A percentile compares a stretch with the other conserved stretches of the same genome.
Evolutionary conservation across 306 rosid genomes (phyloP).

Genomic region (Quercus suber): DNA sequence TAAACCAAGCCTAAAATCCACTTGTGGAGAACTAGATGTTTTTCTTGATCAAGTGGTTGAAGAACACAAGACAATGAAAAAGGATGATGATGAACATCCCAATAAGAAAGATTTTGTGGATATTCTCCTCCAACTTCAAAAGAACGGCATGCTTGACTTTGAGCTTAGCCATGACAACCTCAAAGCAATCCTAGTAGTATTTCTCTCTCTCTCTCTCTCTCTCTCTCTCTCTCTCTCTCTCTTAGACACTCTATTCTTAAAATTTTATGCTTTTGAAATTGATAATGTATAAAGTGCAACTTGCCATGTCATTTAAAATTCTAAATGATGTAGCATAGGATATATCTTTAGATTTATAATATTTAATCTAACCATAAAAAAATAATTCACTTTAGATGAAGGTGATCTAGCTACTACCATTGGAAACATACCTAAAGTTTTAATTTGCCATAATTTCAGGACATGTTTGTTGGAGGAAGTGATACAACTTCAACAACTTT

Average conservation of each 20-base stretch:
- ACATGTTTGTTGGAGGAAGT: conserved; percentile 30
- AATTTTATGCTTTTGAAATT: no score
- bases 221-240: no score
- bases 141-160: background rate
- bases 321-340: no score
- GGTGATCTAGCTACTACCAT: no score
- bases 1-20: background rate
- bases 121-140: conserved; percentile 23
- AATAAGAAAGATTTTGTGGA: conserved; percentile 5
- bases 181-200: conserved; percentile 32
- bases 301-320: no score
- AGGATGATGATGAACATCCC: background rate
- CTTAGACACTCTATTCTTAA: no score
- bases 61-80: conserved; percentile 8
- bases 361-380: no score
- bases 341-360: no score
- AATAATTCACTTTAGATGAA: no score
- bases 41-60: conserved; percentile 15
- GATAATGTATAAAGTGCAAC: no score
- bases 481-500: conserved; percentile 18
- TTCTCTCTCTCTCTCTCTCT: no score
- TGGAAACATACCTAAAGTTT: background rate
- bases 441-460: conserved; percentile 9
- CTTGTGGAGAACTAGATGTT: background rate
- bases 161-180: background rate